Conservation (phyloP, 495 filamentous ascomycete species). For the Hypoxylon subgilvum region DNA sequence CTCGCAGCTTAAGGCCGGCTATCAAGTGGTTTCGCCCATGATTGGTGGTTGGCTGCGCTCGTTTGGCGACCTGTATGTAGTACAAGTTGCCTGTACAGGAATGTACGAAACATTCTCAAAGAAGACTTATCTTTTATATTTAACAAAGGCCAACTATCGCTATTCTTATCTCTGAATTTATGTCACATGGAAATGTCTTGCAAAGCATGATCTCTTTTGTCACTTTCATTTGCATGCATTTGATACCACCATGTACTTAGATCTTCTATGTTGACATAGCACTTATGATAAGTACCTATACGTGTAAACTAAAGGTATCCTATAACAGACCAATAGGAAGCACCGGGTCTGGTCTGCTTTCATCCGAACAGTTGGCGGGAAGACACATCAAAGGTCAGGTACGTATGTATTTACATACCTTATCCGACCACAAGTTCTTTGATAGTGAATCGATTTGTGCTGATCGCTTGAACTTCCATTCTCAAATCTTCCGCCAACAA, state of each 20-base stretch:
- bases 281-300: too few relatives aligned
- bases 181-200: too few relatives aligned
- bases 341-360: conserved; percentile 13
- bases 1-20: neutral
- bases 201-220: too few relatives aligned
- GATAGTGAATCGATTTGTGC: conserved; percentile 6
- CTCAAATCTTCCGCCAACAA: conserved; percentile 19
- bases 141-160: too few relatives aligned
- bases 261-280: too few relatives aligned
- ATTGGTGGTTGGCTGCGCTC: conserved; percentile 14
- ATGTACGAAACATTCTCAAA: neutral
- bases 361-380: conserved; percentile 12
- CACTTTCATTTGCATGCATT: too few relatives aligned
- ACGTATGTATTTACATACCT: neutral
- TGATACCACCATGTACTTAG: too few relatives aligned
- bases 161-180: too few relatives aligned
- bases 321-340: conserved; percentile 34
- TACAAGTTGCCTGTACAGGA: neutral
- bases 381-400: neutral
- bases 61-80: neutral
- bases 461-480: neutral
- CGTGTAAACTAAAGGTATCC: too few relatives aligned
- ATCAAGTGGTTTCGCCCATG: conserved; percentile 1
- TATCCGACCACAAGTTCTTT: too few relatives aligned
- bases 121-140: too few relatives aligned